Conservation (phyloP, 2,329 filamentous ascomycete genomes). For the Lachnellula suecica region DNA sequence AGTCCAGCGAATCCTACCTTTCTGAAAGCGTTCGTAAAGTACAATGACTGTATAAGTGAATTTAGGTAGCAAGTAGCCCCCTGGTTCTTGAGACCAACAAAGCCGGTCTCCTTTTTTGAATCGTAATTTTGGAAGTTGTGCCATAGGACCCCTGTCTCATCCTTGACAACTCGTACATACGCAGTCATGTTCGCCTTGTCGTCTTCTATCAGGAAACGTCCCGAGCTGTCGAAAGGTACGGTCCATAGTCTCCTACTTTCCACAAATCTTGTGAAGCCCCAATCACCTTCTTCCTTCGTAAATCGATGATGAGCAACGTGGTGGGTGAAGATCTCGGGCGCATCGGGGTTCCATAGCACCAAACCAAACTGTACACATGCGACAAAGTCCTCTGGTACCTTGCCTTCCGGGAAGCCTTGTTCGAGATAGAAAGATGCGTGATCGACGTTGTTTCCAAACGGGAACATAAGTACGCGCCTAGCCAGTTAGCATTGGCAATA, state of each 20-base stretch:
- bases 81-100: slow-evolving; percentile 94
- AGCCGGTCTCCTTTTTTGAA: slow-evolving; percentile 98
- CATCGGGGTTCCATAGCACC: slow-evolving; percentile 90
- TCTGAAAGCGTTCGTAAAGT: slow-evolving; percentile 89
- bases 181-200: slow-evolving; percentile 78
- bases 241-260: slow-evolving; percentile 86
- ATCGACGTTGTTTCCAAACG: slow-evolving; percentile 91
- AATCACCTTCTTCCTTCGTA: slow-evolving; percentile 93
- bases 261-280: slow-evolving; percentile 97
- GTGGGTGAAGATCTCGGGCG: slow-evolving; percentile 80
- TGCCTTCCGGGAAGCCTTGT: slow-evolving; percentile 77
- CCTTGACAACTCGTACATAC: slow-evolving; percentile 78
- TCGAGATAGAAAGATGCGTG: slow-evolving; percentile 95
- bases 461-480: slow-evolving; percentile 93
- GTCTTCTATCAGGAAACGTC: slow-evolving; percentile 73
- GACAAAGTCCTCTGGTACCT: slow-evolving; percentile 89
- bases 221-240: slow-evolving; percentile 67
- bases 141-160: slow-evolving; percentile 87
- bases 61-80: slow-evolving; percentile 90
- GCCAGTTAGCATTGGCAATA: slow-evolving; percentile 17
- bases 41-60: slow-evolving; percentile 79
- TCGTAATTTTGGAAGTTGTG: slow-evolving; percentile 94
- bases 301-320: slow-evolving; percentile 92
- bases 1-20: slow-evolving; percentile 57
- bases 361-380: slow-evolving; percentile 95